These are phyloP conservation scores for Spencermartinsiella europaea DNA, from an alignment of 805 yeast species.

Conservation along the genomic window DNA sequence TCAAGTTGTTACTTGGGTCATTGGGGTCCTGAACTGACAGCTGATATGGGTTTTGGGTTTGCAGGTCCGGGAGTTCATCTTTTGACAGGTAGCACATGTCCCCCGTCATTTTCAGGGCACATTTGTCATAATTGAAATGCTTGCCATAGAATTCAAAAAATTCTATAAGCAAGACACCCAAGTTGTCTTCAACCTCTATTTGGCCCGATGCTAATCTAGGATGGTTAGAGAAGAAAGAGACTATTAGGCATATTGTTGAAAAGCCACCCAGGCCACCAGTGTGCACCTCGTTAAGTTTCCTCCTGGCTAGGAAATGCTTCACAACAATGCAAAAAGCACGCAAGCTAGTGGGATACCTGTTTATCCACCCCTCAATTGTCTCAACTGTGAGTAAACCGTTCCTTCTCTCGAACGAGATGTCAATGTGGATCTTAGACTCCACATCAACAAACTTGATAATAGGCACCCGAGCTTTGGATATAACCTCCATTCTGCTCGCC, in stretches of 20 bases:
- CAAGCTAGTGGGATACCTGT: conserved; percentile 67
- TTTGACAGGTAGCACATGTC: conserved; percentile 58
- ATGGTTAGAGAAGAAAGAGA: conserved; percentile 71
- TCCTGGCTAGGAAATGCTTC: conserved; percentile 75
- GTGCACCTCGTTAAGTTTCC: conserved; percentile 79
- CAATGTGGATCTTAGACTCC: conserved; percentile 65
- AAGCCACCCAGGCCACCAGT: conserved; percentile 95
- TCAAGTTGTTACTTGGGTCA: conserved; percentile 75
- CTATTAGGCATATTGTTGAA: conserved; percentile 81
- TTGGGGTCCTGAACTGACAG: conserved; percentile 86
- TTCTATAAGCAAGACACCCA: conserved; percentile 83
- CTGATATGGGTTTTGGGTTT: conserved; percentile 51
- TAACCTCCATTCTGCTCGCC: conserved; percentile 73
- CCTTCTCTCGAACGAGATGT: conserved; percentile 80
- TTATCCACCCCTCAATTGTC: conserved; percentile 69
- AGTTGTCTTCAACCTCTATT: conserved; percentile 63
- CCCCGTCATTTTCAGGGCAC: conserved; percentile 62
- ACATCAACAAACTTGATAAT: conserved; percentile 86
- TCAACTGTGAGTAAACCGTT: conserved; percentile 82
- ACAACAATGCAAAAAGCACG: conserved; percentile 76
- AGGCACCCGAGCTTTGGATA: conserved; percentile 89
- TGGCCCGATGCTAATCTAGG: conserved; percentile 67
- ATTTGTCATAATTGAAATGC: conserved; percentile 77
- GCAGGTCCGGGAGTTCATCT: conserved; percentile 44
- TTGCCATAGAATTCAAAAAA: conserved; percentile 90